Evolutionary conservation across 2,329 filamentous ascomycete genomes (phyloP).

Genomic region (Pseudocercospora fuligena): DNA sequence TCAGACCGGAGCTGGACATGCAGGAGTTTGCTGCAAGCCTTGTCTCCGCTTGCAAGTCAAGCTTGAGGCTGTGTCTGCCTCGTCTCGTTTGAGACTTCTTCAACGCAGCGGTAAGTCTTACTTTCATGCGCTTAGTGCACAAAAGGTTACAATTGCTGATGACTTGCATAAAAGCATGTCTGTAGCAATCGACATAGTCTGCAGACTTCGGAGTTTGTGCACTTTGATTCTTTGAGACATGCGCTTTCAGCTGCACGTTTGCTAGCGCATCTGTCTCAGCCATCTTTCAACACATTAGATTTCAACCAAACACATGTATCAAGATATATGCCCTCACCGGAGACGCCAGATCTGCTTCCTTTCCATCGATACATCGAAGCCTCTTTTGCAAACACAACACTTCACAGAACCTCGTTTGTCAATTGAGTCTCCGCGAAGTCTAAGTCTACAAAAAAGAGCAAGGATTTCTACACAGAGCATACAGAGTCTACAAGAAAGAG

Average conservation of each 20-base stretch:
- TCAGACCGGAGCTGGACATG: not conserved
- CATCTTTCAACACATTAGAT: not conserved
- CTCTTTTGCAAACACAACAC: not conserved
- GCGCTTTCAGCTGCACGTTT: not conserved
- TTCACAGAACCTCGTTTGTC: not conserved
- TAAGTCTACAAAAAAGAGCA: not conserved
- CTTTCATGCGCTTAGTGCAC: not conserved
- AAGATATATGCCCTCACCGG: not conserved
- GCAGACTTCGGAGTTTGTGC: not conserved
- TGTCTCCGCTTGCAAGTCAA: not conserved
- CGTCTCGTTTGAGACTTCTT: not conserved
- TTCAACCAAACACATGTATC: not conserved
- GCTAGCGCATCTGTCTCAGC: not conserved
- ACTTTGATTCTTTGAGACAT: not conserved
- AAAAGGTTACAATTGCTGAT: not conserved
- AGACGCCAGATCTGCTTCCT: not conserved
- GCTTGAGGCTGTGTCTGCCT: no score
- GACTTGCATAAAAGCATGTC: not conserved
- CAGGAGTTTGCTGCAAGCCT: not conserved
- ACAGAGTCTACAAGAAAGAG: not conserved
- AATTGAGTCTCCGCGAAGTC: not conserved
- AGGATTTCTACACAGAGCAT: not conserved
- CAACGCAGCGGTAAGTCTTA: not conserved
- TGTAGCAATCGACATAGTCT: not conserved
- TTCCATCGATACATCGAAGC: not conserved